These are phyloP conservation scores for Pistacia vera DNA, from an alignment of 345 rosid species.

Conservation along the genomic window DNA sequence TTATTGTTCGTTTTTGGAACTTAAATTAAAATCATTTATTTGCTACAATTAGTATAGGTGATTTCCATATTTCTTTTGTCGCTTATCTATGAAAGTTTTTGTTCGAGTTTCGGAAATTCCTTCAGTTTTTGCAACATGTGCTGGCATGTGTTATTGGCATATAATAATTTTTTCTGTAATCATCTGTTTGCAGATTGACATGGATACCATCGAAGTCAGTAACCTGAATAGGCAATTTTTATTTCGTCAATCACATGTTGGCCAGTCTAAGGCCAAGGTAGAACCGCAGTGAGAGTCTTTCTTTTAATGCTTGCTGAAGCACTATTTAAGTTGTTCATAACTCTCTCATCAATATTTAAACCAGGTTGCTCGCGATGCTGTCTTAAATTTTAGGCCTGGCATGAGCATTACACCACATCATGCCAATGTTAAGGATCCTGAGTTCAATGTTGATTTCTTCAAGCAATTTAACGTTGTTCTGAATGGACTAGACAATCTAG, in stretches of 20 bases:
- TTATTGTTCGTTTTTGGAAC: neutral
- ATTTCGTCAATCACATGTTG: conserved; percentile 92
- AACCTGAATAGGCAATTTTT: conserved; percentile 96
- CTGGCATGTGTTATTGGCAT: neutral
- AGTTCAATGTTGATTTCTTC: conserved; percentile 87
- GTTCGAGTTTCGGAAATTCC: neutral
- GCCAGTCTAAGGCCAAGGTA: conserved; percentile 98
- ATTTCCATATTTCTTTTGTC: neutral
- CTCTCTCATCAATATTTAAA: conserved; percentile 18
- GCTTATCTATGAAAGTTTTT: too few relatives aligned
- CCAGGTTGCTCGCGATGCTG: conserved; percentile 98
- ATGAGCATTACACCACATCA: conserved; percentile 85
- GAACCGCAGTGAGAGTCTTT: conserved; percentile 7
- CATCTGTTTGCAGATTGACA: conserved; percentile 74
- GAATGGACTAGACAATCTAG: conserved; percentile 97
- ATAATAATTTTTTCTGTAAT: neutral
- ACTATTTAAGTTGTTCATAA: neutral
- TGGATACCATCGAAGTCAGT: conserved; percentile 99
- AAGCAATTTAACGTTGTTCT: conserved; percentile 91
- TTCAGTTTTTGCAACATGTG: neutral
- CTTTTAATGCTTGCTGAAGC: neutral
- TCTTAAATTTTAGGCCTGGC: conserved; percentile 86
- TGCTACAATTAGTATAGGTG: neutral
- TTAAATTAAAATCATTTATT: neutral
- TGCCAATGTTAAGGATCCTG: conserved; percentile 83